phyloP scores from a whole-genome alignment of 2,329 filamentous ascomycete species.

The Penicillium verrucosum region DNA sequence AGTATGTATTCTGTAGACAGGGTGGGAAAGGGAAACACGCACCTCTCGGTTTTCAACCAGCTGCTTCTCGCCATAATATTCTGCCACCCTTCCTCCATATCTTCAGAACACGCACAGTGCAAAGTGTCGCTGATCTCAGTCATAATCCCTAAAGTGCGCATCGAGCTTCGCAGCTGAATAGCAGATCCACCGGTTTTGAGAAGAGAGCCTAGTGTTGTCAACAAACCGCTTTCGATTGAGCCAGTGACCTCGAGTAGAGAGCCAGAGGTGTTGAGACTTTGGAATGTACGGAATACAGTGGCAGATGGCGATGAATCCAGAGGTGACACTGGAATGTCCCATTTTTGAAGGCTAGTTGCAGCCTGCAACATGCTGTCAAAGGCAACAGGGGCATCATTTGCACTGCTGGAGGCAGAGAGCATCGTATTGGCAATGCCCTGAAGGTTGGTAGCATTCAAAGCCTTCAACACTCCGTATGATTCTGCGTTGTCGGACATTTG shows the following conservation, averaged over 20 bases:
- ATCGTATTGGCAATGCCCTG: constrained; percentile 82
- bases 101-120: constrained; percentile 55
- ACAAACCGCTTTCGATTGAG: constrained; percentile 61
- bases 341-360: constrained; percentile 79
- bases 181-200: constrained; percentile 36
- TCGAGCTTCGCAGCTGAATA: constrained; percentile 53
- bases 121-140: constrained; percentile 79
- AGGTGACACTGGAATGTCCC: constrained; percentile 78
- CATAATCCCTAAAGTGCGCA: constrained; percentile 66
- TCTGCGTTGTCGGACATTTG: constrained; percentile 58
- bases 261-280: constrained; percentile 68
- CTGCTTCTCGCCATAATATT: constrained; percentile 63
- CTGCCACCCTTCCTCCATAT: constrained; percentile 61
- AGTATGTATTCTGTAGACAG: constrained; percentile 8
- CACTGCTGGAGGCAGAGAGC: constrained; percentile 59
- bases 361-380: constrained; percentile 73
- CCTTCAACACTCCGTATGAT: constrained; percentile 67
- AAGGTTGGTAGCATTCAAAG: constrained; percentile 75
- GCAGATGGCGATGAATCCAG: constrained; percentile 61
- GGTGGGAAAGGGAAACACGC: constrained; percentile 34
- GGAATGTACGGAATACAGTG: constrained; percentile 75
- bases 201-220: constrained; percentile 46
- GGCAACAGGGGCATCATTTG: constrained; percentile 48
- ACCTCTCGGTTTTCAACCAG: constrained; percentile 84
- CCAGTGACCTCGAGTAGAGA: constrained; percentile 53